Percentiles rank a stretch among this genome's conserved stretches.
Conservation (phyloP, 2,329 filamentous ascomycete species). For the Fusarium globosum region DNA sequence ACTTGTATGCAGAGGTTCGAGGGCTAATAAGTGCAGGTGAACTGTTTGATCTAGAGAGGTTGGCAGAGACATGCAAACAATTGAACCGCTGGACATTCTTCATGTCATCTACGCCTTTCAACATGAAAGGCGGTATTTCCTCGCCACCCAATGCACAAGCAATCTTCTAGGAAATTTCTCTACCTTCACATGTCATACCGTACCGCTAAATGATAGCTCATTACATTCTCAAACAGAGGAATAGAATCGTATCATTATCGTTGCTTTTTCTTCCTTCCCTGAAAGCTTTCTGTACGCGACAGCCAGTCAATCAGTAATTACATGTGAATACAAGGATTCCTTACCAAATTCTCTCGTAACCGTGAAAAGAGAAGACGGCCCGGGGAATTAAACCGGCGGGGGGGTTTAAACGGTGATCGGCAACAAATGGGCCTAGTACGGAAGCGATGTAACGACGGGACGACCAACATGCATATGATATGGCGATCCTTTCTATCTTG, state of each 20-base stretch:
- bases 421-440: background rate
- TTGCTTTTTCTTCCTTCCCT: background rate
- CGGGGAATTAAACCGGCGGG: background rate
- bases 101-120: constrained; percentile 59
- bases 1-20: fast-evolving
- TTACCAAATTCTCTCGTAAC: background rate
- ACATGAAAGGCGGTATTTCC: constrained; percentile 41
- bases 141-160: constrained; percentile 30
- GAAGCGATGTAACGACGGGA: background rate
- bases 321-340: background rate
- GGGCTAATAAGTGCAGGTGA: constrained; percentile 45
- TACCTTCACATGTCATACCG: background rate
- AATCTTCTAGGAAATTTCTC: constrained; percentile 7
- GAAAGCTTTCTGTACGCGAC: background rate
- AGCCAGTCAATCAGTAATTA: background rate
- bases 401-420: background rate
- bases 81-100: constrained; percentile 62
- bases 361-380: background rate
- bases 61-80: constrained; percentile 63
- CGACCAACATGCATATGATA: background rate
- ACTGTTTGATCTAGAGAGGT: constrained; percentile 49
- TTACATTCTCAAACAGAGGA: background rate
- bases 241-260: background rate
- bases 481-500: background rate
- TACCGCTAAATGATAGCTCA: background rate